Percentiles rank a stretch among this genome's conserved stretches.
Evolutionary conservation across 2,329 filamentous ascomycete genomes (phyloP).

Genomic region (Monilinia polystroma): DNA sequence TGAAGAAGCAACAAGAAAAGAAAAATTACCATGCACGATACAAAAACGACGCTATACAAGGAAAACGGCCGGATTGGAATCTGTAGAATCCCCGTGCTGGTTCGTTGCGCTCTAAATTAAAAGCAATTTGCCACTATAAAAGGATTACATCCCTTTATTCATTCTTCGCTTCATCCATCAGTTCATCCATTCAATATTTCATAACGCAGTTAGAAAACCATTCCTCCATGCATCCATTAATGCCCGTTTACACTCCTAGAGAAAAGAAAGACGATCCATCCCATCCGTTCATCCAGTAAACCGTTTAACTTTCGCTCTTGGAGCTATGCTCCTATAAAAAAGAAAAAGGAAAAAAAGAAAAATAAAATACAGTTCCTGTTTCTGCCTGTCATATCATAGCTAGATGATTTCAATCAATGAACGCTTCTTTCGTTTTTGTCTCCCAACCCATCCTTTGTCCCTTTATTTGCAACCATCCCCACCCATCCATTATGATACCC

Average conservation of each 20-base stretch:
- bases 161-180: neutral
- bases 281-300: slow-evolving; percentile 6
- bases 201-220: neutral
- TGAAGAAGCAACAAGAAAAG: too few species aligned
- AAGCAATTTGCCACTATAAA: neutral
- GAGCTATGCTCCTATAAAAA: neutral
- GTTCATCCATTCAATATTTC: neutral
- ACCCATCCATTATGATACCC: neutral
- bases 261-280: neutral
- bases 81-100: too few species aligned
- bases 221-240: slow-evolving; percentile 3
- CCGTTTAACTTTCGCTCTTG: neutral
- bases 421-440: slow-evolving; percentile 3
- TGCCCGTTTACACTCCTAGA: neutral
- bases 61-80: too few species aligned
- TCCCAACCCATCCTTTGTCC: neutral
- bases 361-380: neutral
- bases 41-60: too few species aligned
- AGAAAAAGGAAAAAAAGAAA: neutral
- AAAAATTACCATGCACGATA: too few species aligned
- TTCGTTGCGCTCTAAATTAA: neutral
- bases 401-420: slow-evolving; percentile 3
- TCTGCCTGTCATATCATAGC: neutral
- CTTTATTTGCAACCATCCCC: slow-evolving; percentile 2
- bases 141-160: neutral